Conservation (phyloP, 140 eudicot genomes). For the Ambrosia hybrid region DNA sequence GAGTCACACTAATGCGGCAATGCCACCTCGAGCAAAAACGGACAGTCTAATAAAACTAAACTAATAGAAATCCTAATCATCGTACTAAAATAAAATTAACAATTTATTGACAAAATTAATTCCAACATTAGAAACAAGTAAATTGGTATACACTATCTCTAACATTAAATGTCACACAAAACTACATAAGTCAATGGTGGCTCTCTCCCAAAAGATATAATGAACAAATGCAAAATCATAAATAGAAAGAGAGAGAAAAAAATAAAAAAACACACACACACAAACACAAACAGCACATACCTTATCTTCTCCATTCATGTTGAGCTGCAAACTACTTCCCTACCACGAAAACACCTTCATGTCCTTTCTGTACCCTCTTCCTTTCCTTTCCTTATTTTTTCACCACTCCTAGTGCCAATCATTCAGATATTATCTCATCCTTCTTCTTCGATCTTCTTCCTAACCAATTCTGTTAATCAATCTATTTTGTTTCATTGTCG, state of each 20-base stretch:
- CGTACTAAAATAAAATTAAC: too few relatives aligned
- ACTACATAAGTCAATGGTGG: constrained; percentile 31
- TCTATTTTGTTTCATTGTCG: too few relatives aligned
- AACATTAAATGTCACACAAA: neutral
- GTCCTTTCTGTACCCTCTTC: constrained; percentile 28
- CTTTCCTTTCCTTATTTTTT: neutral
- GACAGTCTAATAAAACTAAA: too few relatives aligned
- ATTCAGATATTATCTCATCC: neutral
- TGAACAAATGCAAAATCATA: constrained; percentile 9
- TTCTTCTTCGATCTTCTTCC: neutral
- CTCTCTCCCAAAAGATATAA: constrained; percentile 19
- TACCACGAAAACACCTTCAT: constrained; percentile 19
- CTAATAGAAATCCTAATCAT: too few relatives aligned
- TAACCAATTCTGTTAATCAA: too few relatives aligned
- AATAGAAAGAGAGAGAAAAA: neutral
- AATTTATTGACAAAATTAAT: too few relatives aligned
- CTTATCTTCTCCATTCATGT: constrained; percentile 36
- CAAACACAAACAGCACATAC: constrained; percentile 13
- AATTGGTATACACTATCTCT: neutral
- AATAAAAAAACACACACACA: neutral
- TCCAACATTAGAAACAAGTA: neutral
- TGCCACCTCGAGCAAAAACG: too few relatives aligned
- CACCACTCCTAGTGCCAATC: neutral
- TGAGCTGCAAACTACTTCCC: constrained; percentile 34
- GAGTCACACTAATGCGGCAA: too few relatives aligned